Percentiles rank a stretch among this genome's conserved stretches.
These are phyloP conservation scores for Beauveria varroae DNA, from an alignment of 2,329 filamentous ascomycete species.

Conservation along the genomic window DNA sequence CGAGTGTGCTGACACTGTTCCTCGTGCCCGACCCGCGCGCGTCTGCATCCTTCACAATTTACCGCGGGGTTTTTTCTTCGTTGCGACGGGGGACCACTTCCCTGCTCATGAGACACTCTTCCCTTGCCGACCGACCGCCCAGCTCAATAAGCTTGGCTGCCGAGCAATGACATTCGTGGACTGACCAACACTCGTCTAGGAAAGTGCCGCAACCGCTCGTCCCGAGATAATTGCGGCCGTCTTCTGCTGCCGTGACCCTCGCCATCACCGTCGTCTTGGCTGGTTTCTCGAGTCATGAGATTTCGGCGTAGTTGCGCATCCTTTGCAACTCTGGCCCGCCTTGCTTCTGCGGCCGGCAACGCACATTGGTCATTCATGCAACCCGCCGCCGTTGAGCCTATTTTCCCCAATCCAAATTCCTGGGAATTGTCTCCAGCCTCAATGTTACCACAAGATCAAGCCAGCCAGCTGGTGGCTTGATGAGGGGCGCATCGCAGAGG, in stretches of 20 bases:
- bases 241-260: neutral
- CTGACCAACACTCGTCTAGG: neutral
- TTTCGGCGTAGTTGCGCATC: neutral
- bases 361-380: neutral
- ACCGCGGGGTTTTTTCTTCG: slow-evolving; percentile 1
- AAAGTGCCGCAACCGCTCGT: neutral
- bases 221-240: neutral
- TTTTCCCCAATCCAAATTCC: slow-evolving; percentile 7
- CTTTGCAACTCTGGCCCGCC: neutral
- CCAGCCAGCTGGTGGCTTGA: slow-evolving; percentile 11
- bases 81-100: slow-evolving; percentile 6
- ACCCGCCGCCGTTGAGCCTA: neutral
- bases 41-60: slow-evolving; percentile 1
- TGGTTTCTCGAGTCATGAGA: neutral
- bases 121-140: neutral
- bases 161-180: neutral
- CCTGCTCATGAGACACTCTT: neutral
- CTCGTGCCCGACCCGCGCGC: slow-evolving; percentile 1
- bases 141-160: slow-evolving; percentile 1
- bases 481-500: slow-evolving; percentile 4
- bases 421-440: slow-evolving; percentile 12
- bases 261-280: neutral
- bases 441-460: slow-evolving; percentile 12
- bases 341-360: neutral
- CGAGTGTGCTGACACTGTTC: slow-evolving; percentile 3